Evolutionary conservation across 306 rosid species (phyloP).

Genomic region (Crotalaria pallida): DNA sequence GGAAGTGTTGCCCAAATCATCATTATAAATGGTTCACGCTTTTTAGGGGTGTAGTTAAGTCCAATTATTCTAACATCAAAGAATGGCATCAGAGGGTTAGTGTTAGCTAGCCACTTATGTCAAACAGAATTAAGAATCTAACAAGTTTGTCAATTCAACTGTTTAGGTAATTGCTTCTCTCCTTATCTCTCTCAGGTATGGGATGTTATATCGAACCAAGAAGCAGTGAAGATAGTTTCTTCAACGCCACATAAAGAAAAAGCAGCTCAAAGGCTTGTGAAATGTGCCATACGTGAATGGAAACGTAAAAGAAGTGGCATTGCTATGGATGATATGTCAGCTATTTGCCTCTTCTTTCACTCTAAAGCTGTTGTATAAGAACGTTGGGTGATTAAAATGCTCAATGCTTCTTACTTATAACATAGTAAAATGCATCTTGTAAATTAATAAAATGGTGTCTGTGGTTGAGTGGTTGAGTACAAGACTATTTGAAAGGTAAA

Average conservation of each 20-base stretch:
- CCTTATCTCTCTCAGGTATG: conserved; percentile 40
- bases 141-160: too few relatives aligned
- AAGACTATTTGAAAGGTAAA: too few relatives aligned
- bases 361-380: conserved; percentile 4
- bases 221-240: conserved; percentile 55
- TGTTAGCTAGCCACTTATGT: too few relatives aligned
- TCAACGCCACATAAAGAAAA: conserved; percentile 42
- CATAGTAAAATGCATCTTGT: too few relatives aligned
- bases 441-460: too few relatives aligned
- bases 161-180: background rate
- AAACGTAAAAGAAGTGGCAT: conserved; percentile 59
- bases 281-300: conserved; percentile 58
- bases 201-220: conserved; percentile 72
- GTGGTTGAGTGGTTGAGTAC: too few relatives aligned
- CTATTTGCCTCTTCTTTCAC: conserved; percentile 61
- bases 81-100: too few relatives aligned
- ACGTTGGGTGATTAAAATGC: background rate
- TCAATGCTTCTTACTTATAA: background rate
- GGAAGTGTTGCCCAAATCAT: too few relatives aligned
- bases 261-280: conserved; percentile 59
- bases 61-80: too few relatives aligned
- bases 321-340: conserved; percentile 74
- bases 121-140: too few relatives aligned
- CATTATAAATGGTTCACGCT: too few relatives aligned
- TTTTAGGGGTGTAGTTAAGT: too few relatives aligned